phyloP scores from a whole-genome alignment of 331 rosid species.

The Stylosanthes scabra region DNA sequence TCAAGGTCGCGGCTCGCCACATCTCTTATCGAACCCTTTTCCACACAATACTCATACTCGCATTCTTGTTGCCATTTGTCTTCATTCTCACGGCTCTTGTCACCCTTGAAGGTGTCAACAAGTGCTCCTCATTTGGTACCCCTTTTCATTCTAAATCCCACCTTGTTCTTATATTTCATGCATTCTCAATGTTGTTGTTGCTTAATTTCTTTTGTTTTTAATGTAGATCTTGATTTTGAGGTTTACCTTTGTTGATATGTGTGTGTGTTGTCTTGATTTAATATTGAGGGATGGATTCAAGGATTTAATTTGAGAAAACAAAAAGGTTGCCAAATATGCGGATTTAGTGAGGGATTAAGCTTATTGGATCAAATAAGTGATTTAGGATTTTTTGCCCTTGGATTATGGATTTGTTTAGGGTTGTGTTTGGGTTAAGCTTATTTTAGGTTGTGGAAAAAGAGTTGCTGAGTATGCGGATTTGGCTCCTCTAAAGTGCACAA shows the following conservation, averaged over 20 bases:
- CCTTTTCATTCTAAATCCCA: neutral
- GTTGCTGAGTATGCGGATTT: neutral
- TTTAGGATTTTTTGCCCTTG: neutral
- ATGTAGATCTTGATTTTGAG: constrained; percentile 44
- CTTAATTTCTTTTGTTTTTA: neutral
- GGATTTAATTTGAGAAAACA: too few relatives aligned
- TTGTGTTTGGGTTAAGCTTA: neutral
- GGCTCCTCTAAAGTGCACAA: too few relatives aligned
- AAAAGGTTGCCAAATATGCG: neutral
- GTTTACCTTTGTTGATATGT: neutral
- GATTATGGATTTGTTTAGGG: neutral
- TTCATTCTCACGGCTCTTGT: constrained; percentile 99
- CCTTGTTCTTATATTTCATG: neutral
- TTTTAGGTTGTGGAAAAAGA: neutral
- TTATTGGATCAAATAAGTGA: too few relatives aligned
- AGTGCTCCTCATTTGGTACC: constrained; percentile 98
- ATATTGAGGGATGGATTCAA: neutral
- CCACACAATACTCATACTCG: constrained; percentile 96
- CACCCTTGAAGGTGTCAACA: constrained; percentile 99
- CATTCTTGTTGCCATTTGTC: constrained; percentile 92
- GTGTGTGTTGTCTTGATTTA: neutral
- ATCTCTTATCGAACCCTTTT: constrained; percentile 98
- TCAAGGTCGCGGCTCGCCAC: constrained; percentile 99
- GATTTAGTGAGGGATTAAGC: too few relatives aligned
- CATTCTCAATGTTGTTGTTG: neutral